Evolutionary conservation across 2,329 filamentous ascomycete genomes (phyloP).

Genomic region (Claviceps cyperi): DNA sequence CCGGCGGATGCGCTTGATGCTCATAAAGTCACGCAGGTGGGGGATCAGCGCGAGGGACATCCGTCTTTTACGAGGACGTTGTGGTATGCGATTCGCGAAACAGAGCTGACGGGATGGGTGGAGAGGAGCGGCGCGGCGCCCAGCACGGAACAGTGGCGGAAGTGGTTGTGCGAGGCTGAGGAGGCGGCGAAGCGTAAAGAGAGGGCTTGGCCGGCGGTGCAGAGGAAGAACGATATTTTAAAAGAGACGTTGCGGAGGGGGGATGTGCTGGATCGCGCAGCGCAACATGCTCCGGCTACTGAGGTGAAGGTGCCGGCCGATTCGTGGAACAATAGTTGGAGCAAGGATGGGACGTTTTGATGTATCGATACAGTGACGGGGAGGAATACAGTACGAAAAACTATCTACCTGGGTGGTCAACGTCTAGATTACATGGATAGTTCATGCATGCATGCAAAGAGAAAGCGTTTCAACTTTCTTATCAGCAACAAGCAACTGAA

Average conservation of each 20-base stretch:
- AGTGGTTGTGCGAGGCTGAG: constrained; percentile 38
- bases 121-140: constrained; percentile 36
- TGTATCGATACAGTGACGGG: not conserved
- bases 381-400: not conserved
- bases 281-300: constrained; percentile 16
- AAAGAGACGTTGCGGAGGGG: constrained; percentile 13
- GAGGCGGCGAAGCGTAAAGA: constrained; percentile 19
- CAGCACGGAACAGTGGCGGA: constrained; percentile 34
- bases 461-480: too few species aligned
- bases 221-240: constrained; percentile 34
- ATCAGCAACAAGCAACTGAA: too few species aligned
- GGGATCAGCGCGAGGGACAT: constrained; percentile 23
- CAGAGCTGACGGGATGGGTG: constrained; percentile 37
- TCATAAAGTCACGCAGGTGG: constrained; percentile 14
- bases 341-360: constrained; percentile 13
- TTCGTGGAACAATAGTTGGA: constrained; percentile 9
- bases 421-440: too few species aligned
- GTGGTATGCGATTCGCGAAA: constrained; percentile 45
- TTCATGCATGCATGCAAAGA: too few species aligned
- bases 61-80: constrained; percentile 40
- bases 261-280: constrained; percentile 12
- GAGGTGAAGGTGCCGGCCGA: constrained; percentile 12
- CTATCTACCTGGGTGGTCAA: not conserved
- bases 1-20: constrained; percentile 24
- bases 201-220: constrained; percentile 31